Evolutionary conservation across 2,329 filamentous ascomycete species (phyloP), one percentile per base, ranked within the genome.

Genomic region (Colletotrichum aenigma): DNA sequence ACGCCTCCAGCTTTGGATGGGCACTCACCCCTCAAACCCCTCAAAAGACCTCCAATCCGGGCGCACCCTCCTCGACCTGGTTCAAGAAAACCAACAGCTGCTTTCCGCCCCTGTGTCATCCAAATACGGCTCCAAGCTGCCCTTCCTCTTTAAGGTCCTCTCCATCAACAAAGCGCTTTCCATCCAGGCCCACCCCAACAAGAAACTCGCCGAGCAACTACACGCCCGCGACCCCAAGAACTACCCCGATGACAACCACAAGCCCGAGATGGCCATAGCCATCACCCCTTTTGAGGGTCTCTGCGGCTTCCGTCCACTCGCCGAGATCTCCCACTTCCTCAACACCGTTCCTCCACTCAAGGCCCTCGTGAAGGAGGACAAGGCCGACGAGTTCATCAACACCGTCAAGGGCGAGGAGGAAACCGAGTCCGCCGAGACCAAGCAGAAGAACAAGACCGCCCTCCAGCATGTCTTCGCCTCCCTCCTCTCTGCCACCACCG

Each of bases 201-300:
- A 98, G 91, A 95, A 94, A 86, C 93, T 88, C 16, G 97, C 97
- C 67, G 96, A 97, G 86, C 88, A 95, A 83, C 89, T 99, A 34
- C 97, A 98, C 84, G 91, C 93, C 52, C 92, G 90, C 77, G 96
- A 99, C 82, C 91, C 96, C 65, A 95, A 95, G 86, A 97, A 99
- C 88, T 99, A 99, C 83, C 97, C 96, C 74, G 96, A 99, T 88
- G 96, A 98, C 88, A 99, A 99, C 87, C 97, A 99, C 89, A 99
- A 99, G 87, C 97, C 97, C 38, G 97, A 99, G 87, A 99, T 99
- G 97, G 96, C 97, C 77, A 98, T 99, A 84, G 97, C 97, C 77
- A 94, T 99, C 81, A 98, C 97, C 1, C 94, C 95, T 0, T 99
- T 99, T 79, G 96, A 98, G 83, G 97, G 97, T 1, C 91, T 99